Evolutionary conservation across 257 asterid genomes (phyloP).

Genomic region (Solanum pinnatisectum): DNA sequence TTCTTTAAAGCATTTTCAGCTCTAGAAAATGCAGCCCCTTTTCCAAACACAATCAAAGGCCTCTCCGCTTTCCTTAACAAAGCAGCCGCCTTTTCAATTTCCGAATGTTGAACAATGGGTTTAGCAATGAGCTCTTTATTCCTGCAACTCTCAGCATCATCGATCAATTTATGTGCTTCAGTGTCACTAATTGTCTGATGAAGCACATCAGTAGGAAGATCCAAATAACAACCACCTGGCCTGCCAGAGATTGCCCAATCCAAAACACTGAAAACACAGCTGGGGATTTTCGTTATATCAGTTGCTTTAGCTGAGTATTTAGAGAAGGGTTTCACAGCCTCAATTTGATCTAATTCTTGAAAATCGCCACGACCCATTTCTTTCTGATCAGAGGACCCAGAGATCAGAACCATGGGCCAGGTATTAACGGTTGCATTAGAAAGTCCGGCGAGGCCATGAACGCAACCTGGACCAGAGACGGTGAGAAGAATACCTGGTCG

Average conservation of each 20-base stretch:
- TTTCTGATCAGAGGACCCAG: slow-evolving; percentile 87
- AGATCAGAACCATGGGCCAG: slow-evolving; percentile 84
- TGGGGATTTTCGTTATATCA: slow-evolving; percentile 43
- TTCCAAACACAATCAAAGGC: slow-evolving; percentile 88
- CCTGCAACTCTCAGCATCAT: slow-evolving; percentile 33
- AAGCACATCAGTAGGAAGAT: slow-evolving; percentile 73
- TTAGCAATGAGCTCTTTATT: slow-evolving; percentile 23
- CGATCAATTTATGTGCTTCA: slow-evolving; percentile 53
- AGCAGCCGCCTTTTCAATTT: slow-evolving; percentile 52
- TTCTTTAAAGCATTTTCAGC: slow-evolving; percentile 51
- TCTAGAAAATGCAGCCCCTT: slow-evolving; percentile 73
- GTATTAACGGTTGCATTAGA: slow-evolving; percentile 72
- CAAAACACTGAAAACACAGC: slow-evolving; percentile 51
- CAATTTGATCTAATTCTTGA: slow-evolving; percentile 82
- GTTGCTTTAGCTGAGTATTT: slow-evolving; percentile 70
- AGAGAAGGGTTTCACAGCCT: slow-evolving; percentile 67
- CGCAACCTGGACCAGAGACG: slow-evolving; percentile 94
- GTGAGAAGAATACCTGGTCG: slow-evolving; percentile 85
- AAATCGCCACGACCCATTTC: slow-evolving; percentile 70
- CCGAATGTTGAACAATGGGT: slow-evolving; percentile 23
- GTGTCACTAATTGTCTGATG: slow-evolving; percentile 44
- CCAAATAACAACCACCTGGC: slow-evolving; percentile 84
- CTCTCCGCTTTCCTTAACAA: slow-evolving; percentile 63
- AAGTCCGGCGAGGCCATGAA: slow-evolving; percentile 88
- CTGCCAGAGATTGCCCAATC: slow-evolving; percentile 52